A percentile compares a stretch with the other conserved stretches of the same genome.
Evolutionary conservation across 2,329 filamentous ascomycete species (phyloP).

Genomic region (Cordyceps tenuipes): DNA sequence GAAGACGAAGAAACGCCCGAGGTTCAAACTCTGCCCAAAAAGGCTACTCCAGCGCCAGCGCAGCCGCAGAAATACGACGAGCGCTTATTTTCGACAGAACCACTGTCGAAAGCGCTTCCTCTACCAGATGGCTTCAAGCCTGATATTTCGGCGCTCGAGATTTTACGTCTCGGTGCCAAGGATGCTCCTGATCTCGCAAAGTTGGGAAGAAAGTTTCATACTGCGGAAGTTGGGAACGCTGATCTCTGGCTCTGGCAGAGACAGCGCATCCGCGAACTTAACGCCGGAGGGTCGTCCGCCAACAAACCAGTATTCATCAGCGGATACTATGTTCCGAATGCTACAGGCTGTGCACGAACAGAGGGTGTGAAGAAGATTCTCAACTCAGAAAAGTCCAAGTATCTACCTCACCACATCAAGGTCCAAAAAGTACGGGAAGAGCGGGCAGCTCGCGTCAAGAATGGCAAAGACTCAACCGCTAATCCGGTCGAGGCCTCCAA

Average conservation of each 20-base stretch:
- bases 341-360: slow-evolving; percentile 78
- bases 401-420: slow-evolving; percentile 93
- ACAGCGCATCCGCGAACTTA: slow-evolving; percentile 48
- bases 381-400: slow-evolving; percentile 96
- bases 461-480: slow-evolving; percentile 54
- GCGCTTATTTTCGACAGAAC: slow-evolving; percentile 40
- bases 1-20: slow-evolving; percentile 29
- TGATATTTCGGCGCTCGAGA: slow-evolving; percentile 37
- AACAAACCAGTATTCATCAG: slow-evolving; percentile 38
- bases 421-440: slow-evolving; percentile 87
- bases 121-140: slow-evolving; percentile 38
- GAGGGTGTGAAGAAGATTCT: slow-evolving; percentile 93
- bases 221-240: slow-evolving; percentile 38
- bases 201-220: slow-evolving; percentile 39
- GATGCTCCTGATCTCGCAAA: slow-evolving; percentile 43
- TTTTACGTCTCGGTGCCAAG: slow-evolving; percentile 32
- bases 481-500: slow-evolving; percentile 63
- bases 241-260: slow-evolving; percentile 51
- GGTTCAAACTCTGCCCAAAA: slow-evolving; percentile 21
- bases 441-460: slow-evolving; percentile 69
- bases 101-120: slow-evolving; percentile 35
- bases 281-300: slow-evolving; percentile 27
- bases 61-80: slow-evolving; percentile 35
- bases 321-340: slow-evolving; percentile 75
- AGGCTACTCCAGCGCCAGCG: neutral